Conservation (phyloP, 108 stramenopile species). For the Discostella pseudostelligera region DNA sequence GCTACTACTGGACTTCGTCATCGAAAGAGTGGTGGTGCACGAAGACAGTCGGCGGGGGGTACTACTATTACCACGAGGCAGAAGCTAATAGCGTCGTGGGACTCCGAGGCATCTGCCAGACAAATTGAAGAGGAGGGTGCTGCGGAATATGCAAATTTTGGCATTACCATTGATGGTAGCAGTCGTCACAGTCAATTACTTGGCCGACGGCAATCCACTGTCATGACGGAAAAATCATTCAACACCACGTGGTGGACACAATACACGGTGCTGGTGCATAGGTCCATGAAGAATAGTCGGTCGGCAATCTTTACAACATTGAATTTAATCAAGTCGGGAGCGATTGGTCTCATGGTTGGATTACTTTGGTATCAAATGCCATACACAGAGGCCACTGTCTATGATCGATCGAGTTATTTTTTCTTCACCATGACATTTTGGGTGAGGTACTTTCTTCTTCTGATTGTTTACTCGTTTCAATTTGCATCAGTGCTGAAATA, state of each 20-base stretch:
- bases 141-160: neutral
- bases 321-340: slow-evolving; percentile 67
- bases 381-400: slow-evolving; percentile 56
- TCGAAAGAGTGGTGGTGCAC: neutral
- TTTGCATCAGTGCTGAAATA: no score
- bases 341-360: slow-evolving; percentile 57
- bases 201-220: slow-evolving; percentile 4
- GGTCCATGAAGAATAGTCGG: slow-evolving; percentile 64
- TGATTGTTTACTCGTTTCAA: neutral
- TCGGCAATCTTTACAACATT: slow-evolving; percentile 68
- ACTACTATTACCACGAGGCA: slow-evolving; percentile 18
- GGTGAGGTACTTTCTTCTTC: slow-evolving; percentile 11
- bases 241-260: slow-evolving; percentile 62
- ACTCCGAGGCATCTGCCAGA: slow-evolving; percentile 50
- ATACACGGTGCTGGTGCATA: slow-evolving; percentile 57
- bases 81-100: slow-evolving; percentile 58
- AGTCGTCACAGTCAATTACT: neutral
- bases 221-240: slow-evolving; percentile 39
- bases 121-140: slow-evolving; percentile 39
- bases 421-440: slow-evolving; percentile 80
- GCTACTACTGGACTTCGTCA: neutral
- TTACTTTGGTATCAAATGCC: slow-evolving; percentile 61
- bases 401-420: slow-evolving; percentile 53
- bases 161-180: neutral
- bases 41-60: slow-evolving; percentile 2